Conservation (phyloP, 345 rosid species). For the Zanthoxylum bungeanum region DNA sequence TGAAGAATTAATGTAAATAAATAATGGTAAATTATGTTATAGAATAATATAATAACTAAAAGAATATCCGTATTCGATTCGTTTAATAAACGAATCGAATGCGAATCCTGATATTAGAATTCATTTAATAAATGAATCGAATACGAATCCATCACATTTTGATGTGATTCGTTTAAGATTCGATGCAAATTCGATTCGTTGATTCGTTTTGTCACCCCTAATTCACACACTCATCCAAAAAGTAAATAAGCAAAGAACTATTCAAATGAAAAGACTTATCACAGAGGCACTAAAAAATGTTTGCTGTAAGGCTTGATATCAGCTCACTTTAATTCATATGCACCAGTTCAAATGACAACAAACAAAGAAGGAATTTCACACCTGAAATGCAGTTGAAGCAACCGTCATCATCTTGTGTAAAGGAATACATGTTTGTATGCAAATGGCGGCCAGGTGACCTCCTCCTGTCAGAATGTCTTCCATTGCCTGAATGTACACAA, state of each 20-base stretch:
- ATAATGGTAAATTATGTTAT: too few relatives aligned
- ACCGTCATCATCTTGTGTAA: slow-evolving; percentile 46
- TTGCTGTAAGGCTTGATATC: background rate
- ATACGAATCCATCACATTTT: too few relatives aligned
- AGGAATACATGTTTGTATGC: slow-evolving; percentile 49
- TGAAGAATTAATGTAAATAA: too few relatives aligned
- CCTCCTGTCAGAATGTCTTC: slow-evolving; percentile 37
- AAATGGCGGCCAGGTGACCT: slow-evolving; percentile 38
- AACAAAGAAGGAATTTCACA: slow-evolving; percentile 18
- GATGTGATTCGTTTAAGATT: too few relatives aligned
- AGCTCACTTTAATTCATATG: background rate
- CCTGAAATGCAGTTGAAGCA: slow-evolving; percentile 62
- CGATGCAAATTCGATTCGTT: too few relatives aligned
- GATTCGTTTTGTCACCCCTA: too few relatives aligned
- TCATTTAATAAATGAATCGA: too few relatives aligned
- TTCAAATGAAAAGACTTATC: background rate
- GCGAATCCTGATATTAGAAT: too few relatives aligned
- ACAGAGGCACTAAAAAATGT: background rate
- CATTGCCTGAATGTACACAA: slow-evolving; percentile 39
- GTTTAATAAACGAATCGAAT: too few relatives aligned
- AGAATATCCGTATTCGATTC: too few relatives aligned
- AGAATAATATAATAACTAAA: too few relatives aligned
- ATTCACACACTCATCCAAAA: too few relatives aligned
- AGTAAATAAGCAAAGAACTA: background rate
- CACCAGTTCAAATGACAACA: slow-evolving; percentile 8